Conservation (phyloP, 2,329 filamentous ascomycete genomes). For the Xylariaceae sp. region DNA sequence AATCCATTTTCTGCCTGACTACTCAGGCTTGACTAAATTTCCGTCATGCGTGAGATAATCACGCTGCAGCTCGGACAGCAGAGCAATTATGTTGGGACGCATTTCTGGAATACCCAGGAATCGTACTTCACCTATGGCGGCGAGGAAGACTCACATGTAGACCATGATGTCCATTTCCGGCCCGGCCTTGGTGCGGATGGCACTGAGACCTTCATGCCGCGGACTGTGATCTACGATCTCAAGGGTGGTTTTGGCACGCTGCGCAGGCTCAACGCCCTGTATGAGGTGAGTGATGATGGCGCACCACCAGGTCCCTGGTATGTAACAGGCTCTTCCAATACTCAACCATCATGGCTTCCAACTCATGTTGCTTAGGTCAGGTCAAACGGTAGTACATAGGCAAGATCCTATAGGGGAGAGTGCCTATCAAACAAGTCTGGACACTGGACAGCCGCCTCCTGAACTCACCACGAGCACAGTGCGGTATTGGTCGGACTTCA, state of each 20-base stretch:
- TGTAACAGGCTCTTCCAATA: constrained; percentile 4
- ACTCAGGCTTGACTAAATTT: background rate
- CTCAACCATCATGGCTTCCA: background rate
- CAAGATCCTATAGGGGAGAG: constrained; percentile 64
- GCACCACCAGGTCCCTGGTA: constrained; percentile 36
- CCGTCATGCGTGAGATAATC: constrained; percentile 84
- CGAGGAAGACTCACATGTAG: constrained; percentile 61
- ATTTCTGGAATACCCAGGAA: constrained; percentile 98
- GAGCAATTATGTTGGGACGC: constrained; percentile 88
- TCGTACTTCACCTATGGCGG: constrained; percentile 90
- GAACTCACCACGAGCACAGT: constrained; percentile 65
- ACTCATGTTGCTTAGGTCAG: constrained; percentile 47
- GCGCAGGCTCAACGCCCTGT: constrained; percentile 82
- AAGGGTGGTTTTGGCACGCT: constrained; percentile 91
- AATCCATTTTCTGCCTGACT: background rate
- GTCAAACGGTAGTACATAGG: constrained; percentile 63
- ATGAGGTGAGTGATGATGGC: constrained; percentile 50
- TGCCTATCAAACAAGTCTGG: constrained; percentile 75
- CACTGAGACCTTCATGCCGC: constrained; percentile 84
- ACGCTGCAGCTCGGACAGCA: constrained; percentile 90
- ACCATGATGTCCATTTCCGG: constrained; percentile 87
- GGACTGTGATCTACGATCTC: constrained; percentile 89
- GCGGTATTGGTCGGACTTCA: constrained; percentile 97
- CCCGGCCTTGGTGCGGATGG: constrained; percentile 78
- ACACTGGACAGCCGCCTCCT: constrained; percentile 62